phyloP scores from a whole-genome alignment of 768 basidiomycete genomes.

The Leccinum boreale region DNA sequence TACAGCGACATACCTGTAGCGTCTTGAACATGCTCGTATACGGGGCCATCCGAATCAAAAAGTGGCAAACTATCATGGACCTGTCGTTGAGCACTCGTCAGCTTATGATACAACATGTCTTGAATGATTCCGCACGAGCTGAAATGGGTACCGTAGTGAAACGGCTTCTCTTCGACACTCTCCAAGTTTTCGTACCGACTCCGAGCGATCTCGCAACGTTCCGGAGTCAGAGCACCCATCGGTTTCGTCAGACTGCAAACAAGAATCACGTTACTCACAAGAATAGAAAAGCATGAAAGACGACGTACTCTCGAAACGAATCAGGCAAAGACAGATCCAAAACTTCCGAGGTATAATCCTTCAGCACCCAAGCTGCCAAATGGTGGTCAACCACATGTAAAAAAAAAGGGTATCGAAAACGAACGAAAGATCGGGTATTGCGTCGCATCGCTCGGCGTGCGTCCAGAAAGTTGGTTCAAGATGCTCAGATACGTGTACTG shows the following conservation, averaged over 20 bases:
- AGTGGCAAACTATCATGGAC: slow-evolving; percentile 96
- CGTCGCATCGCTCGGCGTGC: slow-evolving; percentile 92
- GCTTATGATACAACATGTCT: background rate
- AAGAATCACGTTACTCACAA: background rate
- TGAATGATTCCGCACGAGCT: slow-evolving; percentile 47
- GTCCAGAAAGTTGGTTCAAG: slow-evolving; percentile 87
- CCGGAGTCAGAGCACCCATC: slow-evolving; percentile 85
- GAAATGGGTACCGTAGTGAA: slow-evolving; percentile 94
- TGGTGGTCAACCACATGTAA: background rate
- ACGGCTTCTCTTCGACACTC: slow-evolving; percentile 82
- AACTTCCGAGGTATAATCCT: slow-evolving; percentile 73
- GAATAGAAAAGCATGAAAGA: background rate
- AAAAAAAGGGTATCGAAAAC: slow-evolving; percentile 21
- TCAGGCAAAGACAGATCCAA: slow-evolving; percentile 62
- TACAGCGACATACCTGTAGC: slow-evolving; percentile 46
- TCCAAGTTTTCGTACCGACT: slow-evolving; percentile 71
- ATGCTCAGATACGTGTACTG: slow-evolving; percentile 89
- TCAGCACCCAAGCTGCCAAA: slow-evolving; percentile 78
- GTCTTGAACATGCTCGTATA: slow-evolving; percentile 97
- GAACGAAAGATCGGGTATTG: slow-evolving; percentile 90
- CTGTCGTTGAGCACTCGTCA: slow-evolving; percentile 12
- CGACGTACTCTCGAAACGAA: slow-evolving; percentile 70
- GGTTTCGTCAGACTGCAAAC: slow-evolving; percentile 69
- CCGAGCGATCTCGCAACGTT: slow-evolving; percentile 70
- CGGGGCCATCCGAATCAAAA: slow-evolving; percentile 83